Evolutionary conservation across 2,329 filamentous ascomycete genomes (phyloP).

Genomic region (Fusarium nelsonii): DNA sequence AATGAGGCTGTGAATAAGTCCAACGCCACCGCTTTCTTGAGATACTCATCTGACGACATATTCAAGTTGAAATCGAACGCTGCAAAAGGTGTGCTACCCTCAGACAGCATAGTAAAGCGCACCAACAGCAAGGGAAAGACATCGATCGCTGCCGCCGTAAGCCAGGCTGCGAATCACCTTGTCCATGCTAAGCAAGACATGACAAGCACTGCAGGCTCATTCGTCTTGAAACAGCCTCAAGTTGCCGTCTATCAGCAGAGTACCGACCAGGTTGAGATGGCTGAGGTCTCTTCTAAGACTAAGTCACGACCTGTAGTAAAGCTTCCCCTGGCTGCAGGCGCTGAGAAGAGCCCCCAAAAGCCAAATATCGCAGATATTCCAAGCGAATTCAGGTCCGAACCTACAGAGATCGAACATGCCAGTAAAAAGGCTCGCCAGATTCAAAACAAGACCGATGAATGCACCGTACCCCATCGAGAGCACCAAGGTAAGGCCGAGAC

Average conservation of each 20-base stretch:
- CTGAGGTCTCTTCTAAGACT: constrained; percentile 3
- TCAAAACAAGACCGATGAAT: background rate
- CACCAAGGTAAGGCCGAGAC: constrained; percentile 26
- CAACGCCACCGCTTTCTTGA: background rate
- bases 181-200: background rate
- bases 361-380: background rate
- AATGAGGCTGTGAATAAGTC: background rate
- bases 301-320: constrained; percentile 6
- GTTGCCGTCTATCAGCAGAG: background rate
- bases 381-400: background rate
- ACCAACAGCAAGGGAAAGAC: background rate
- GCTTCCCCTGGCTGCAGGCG: background rate
- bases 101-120: constrained; percentile 3
- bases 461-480: background rate
- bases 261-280: background rate
- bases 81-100: background rate
- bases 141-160: background rate
- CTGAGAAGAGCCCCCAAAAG: background rate
- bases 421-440: background rate
- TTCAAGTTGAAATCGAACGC: constrained; percentile 12
- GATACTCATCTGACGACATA: constrained; percentile 21
- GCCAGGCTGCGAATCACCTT: background rate
- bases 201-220: background rate
- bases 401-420: background rate
- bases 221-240: background rate